These are phyloP conservation scores for Phalaenopsis hybrid DNA, from an alignment of 116 monocot genomes.

Conservation along the genomic window DNA sequence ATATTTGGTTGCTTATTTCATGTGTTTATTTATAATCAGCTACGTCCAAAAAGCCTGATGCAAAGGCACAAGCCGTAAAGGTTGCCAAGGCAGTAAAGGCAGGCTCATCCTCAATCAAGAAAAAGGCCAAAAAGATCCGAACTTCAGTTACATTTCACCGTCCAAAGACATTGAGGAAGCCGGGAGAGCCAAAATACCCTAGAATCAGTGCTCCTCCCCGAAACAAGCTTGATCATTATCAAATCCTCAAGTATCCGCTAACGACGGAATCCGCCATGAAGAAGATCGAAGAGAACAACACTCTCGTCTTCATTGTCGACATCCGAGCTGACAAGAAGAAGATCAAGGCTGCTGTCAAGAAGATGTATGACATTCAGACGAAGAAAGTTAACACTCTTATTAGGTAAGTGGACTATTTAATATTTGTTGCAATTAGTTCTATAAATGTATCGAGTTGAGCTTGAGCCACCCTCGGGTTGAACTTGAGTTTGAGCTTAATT, in stretches of 20 bases:
- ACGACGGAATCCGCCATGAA: constrained; percentile 47
- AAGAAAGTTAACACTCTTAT: constrained; percentile 45
- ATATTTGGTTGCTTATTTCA: background rate
- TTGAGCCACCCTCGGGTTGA: too few relatives aligned
- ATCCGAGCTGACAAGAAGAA: constrained; percentile 38
- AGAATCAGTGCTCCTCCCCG: constrained; percentile 32
- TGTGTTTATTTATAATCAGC: constrained; percentile 10
- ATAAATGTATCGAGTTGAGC: too few relatives aligned
- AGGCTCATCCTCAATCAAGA: constrained; percentile 15
- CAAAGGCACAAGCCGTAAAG: constrained; percentile 29
- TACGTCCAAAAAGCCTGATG: constrained; percentile 24
- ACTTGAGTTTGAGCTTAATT: too few relatives aligned
- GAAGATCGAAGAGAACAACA: constrained; percentile 42
- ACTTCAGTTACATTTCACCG: constrained; percentile 34
- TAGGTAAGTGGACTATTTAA: constrained; percentile 16
- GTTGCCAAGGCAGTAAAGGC: constrained; percentile 36
- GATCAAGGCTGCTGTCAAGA: constrained; percentile 38
- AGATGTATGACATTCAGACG: constrained; percentile 43
- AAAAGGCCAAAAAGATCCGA: constrained; percentile 33
- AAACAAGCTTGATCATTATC: constrained; percentile 41
- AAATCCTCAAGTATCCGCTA: constrained; percentile 36
- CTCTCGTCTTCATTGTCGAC: constrained; percentile 41
- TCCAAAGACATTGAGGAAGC: constrained; percentile 24
- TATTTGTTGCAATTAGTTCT: background rate
- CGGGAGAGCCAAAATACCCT: constrained; percentile 26